Percentiles rank a stretch among this genome's conserved stretches.
phyloP scores from a whole-genome alignment of 257 asterid species.

The Solanum rostratum region DNA sequence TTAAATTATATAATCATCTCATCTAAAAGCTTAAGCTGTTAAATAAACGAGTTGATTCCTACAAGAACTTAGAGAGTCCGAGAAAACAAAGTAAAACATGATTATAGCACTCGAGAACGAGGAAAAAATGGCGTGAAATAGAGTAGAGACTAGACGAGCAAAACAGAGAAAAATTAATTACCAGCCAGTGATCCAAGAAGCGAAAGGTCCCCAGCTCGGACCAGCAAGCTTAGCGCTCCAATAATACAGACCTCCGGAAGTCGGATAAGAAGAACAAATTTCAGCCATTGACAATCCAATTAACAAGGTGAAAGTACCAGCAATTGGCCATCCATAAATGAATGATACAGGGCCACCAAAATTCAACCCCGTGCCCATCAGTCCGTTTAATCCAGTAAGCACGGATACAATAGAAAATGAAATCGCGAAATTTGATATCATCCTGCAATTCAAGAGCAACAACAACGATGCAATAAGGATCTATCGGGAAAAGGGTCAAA shows the following conservation, averaged over 20 bases:
- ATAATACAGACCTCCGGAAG: slow-evolving; percentile 94
- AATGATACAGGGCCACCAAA: slow-evolving; percentile 78
- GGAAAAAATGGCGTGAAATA: no score
- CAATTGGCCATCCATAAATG: slow-evolving; percentile 85
- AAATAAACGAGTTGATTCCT: no score
- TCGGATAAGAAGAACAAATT: slow-evolving; percentile 90
- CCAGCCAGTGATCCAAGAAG: slow-evolving; percentile 99
- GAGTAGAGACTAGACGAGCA: neutral
- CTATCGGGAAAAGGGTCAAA: neutral
- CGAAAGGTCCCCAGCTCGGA: slow-evolving; percentile 93
- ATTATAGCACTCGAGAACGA: no score
- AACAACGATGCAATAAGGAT: neutral
- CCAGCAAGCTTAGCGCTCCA: slow-evolving; percentile 99
- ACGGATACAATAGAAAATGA: slow-evolving; percentile 82
- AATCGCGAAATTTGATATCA: slow-evolving; percentile 77
- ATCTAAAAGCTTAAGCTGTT: no score
- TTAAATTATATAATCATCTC: no score
- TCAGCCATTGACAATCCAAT: slow-evolving; percentile 94
- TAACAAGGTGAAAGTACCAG: slow-evolving; percentile 63
- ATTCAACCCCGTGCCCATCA: slow-evolving; percentile 70
- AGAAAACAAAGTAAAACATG: no score
- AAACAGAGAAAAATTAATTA: slow-evolving; percentile 7
- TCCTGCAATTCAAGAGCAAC: slow-evolving; percentile 28
- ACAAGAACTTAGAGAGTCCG: no score
- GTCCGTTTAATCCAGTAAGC: slow-evolving; percentile 78